Conservation (phyloP, 2,329 filamentous ascomycete genomes). For the Fusarium lateritium region DNA sequence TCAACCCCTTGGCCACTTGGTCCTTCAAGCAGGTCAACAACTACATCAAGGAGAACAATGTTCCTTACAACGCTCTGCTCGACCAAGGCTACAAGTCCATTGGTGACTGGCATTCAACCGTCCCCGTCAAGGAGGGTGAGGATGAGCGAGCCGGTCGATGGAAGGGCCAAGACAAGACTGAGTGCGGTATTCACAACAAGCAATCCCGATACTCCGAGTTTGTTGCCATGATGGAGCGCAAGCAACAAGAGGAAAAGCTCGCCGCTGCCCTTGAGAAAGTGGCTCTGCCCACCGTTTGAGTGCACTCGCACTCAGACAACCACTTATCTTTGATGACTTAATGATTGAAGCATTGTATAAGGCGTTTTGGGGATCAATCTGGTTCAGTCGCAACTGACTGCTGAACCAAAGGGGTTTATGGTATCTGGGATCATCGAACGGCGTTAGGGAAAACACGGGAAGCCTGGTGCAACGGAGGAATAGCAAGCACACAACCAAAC, state of each 20-base stretch:
- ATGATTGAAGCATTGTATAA: slow-evolving; percentile 49
- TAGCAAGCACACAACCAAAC: slow-evolving; percentile 28
- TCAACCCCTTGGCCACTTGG: slow-evolving; percentile 98
- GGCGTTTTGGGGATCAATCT: slow-evolving; percentile 47
- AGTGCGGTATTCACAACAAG: slow-evolving; percentile 99
- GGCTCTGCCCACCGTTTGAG: slow-evolving; percentile 47
- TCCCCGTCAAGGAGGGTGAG: slow-evolving; percentile 89
- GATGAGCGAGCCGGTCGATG: slow-evolving; percentile 96
- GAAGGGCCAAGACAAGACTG: slow-evolving; percentile 96
- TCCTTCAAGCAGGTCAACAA: slow-evolving; percentile 88
- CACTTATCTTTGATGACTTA: slow-evolving; percentile 47
- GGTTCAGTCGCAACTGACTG: slow-evolving; percentile 23
- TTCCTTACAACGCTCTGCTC: slow-evolving; percentile 94
- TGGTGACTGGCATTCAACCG: slow-evolving; percentile 98
- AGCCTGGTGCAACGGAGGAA: slow-evolving; percentile 24
- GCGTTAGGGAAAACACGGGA: slow-evolving; percentile 43
- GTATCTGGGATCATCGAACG: slow-evolving; percentile 38
- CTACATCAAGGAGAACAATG: slow-evolving; percentile 87
- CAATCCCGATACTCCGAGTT: slow-evolving; percentile 93
- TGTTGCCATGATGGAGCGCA: slow-evolving; percentile 79
- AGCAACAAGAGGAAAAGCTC: slow-evolving; percentile 67
- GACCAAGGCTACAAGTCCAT: slow-evolving; percentile 98
- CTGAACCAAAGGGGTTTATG: slow-evolving; percentile 19
- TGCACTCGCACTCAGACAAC: slow-evolving; percentile 40
- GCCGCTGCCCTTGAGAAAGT: slow-evolving; percentile 50